A percentile compares a stretch with the other conserved stretches of the same genome.
Conservation (phyloP, 768 basidiomycete genomes). For the Imleria badia region DNA sequence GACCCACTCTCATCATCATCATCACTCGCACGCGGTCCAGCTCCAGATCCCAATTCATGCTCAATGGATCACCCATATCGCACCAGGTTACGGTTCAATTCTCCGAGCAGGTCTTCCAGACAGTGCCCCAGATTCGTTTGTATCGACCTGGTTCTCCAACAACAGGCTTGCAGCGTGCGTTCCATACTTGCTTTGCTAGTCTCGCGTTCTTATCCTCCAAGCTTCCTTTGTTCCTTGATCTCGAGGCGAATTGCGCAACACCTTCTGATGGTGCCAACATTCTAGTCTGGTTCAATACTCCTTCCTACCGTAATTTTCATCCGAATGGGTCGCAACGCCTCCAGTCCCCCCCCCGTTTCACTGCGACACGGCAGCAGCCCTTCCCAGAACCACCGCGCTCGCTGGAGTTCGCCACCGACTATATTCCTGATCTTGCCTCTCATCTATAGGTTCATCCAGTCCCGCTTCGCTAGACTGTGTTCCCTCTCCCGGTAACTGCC, state of each 20-base stretch:
- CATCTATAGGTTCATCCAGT: constrained; percentile 5
- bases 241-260: constrained; percentile 13
- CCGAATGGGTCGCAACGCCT: neutral
- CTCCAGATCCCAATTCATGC: no score
- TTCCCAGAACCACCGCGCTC: constrained; percentile 6
- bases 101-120: no score
- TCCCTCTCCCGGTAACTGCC: constrained; percentile 10
- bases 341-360: neutral
- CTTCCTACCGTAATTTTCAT: neutral
- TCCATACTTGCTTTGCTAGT: neutral
- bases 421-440: constrained; percentile 5
- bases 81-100: no score
- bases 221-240: constrained; percentile 22
- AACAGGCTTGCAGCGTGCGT: constrained; percentile 40
- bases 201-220: constrained; percentile 17
- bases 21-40: no score
- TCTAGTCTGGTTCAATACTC: no score
- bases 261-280: neutral
- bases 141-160: constrained; percentile 52
- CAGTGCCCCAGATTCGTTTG: constrained; percentile 23
- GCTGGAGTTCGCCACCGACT: neutral
- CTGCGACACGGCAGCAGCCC: constrained; percentile 1
- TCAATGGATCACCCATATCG: no score
- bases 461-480: neutral
- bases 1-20: no score